These are phyloP conservation scores for Lodderomyces beijingensis DNA, from an alignment of 1,139 yeast species.

Conservation along the genomic window DNA sequence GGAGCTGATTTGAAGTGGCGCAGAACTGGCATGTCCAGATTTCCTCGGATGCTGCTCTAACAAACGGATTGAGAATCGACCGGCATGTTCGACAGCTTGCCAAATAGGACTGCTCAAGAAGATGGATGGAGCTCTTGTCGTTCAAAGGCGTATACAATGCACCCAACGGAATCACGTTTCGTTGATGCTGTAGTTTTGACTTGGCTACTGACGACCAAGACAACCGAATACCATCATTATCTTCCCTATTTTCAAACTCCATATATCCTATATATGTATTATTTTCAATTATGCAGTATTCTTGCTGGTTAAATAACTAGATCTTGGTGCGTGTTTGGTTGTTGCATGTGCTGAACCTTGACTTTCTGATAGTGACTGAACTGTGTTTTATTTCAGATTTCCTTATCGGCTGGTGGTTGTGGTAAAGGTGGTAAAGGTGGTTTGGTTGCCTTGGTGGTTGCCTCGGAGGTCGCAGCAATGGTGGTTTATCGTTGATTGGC, in stretches of 20 bases:
- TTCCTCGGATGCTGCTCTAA: conserved; percentile 26
- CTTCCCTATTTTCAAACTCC: conserved; percentile 77
- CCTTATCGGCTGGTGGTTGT: too few species aligned
- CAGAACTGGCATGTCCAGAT: conserved; percentile 68
- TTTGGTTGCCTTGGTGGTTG: too few species aligned
- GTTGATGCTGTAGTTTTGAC: conserved; percentile 52
- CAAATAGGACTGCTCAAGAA: conserved; percentile 25
- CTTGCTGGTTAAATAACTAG: too few species aligned
- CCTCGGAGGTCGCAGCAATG: too few species aligned
- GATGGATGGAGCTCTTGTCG: conserved; percentile 40
- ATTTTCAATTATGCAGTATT: too few species aligned
- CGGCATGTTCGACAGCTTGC: conserved; percentile 55
- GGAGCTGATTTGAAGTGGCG: conserved; percentile 47
- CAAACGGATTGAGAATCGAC: conserved; percentile 58
- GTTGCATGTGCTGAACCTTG: too few species aligned
- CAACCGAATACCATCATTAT: conserved; percentile 81
- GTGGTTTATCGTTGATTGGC: too few species aligned
- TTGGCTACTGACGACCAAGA: conserved; percentile 84
- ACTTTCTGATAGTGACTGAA: too few species aligned
- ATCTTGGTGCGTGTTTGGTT: too few species aligned
- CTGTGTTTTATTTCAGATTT: too few species aligned
- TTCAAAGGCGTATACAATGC: conserved; percentile 66
- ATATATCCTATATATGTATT: too few species aligned
- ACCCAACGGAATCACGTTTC: conserved; percentile 60
- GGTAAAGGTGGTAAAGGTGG: too few species aligned